Evolutionary conservation across 352 stramenopile genomes (phyloP).

Genomic region (Blastocystis sp.): DNA sequence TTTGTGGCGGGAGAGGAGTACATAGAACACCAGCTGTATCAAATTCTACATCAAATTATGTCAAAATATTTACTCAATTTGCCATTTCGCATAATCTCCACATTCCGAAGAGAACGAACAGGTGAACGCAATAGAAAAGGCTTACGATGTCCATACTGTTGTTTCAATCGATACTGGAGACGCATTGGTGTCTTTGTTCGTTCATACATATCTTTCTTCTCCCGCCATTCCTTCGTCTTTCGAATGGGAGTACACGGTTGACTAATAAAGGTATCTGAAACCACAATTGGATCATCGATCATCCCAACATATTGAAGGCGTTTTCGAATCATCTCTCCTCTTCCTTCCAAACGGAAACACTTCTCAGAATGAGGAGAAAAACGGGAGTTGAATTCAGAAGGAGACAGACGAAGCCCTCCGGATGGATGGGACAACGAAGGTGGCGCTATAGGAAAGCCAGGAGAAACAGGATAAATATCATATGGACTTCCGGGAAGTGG

Average conservation of each 20-base stretch:
- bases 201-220: neutral
- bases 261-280: neutral
- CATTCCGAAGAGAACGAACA: neutral
- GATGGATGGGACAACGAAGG: neutral
- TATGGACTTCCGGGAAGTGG: neutral
- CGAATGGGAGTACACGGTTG: conserved; percentile 23
- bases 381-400: neutral
- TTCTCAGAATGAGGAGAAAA: neutral
- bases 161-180: conserved; percentile 60
- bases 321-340: neutral
- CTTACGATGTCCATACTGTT: neutral
- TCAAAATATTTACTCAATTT: neutral
- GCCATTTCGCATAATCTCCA: neutral
- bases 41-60: neutral
- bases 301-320: conserved; percentile 29
- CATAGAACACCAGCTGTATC: neutral
- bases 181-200: conserved; percentile 29
- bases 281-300: conserved; percentile 20
- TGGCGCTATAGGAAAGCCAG: neutral
- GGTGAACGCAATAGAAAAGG: conserved; percentile 44
- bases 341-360: neutral
- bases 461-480: neutral
- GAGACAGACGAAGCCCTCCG: neutral
- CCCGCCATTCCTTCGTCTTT: neutral
- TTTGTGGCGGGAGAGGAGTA: neutral